Evolutionary conservation across 805 yeast genomes (phyloP), one percentile per base, ranked within the genome.

Genomic region (Yueomyces sp.): DNA sequence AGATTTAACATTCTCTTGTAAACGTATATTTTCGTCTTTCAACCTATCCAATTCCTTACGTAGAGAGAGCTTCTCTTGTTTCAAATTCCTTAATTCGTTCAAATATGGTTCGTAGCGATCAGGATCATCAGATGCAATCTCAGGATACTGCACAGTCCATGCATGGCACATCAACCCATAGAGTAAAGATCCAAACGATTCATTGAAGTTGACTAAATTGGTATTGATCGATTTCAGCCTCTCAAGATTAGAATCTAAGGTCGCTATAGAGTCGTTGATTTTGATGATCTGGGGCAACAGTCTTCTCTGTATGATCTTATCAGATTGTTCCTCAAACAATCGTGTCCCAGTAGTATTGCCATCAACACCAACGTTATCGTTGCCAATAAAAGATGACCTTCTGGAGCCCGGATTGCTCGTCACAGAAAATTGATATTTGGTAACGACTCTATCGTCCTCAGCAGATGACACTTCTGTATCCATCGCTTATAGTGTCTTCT

Each of bases 141-240:
- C 52, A 26, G 66, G 63, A 52, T 84, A 84, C 54, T 83, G 87
- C 29, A 82, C 82, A 62, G 95, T 84, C 81, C 92, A 86, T 48
- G 94, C 88, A 54, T 87, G 85, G 60, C 85, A 77, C 56, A 81
- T 76, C 41, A 86, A 62, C 2, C 95, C 95, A 54, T 83, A 85
- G 42, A 86, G 57, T 44, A 86, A 78, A 37, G 88, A 68, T 1
- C 85, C 78, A 52, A 87, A 76, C 2, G 85, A 74, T 60, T 86
- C 96, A 56, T 85, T 85, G 60, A 87, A 80, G 30, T 69, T 65
- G 3, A 71, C 69, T 26, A 87, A 61, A 4, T 76, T 74, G 39
- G 77, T 74, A 60, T 85, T 86, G 8, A 81, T 71, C 42, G 61
- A 62, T 42, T 74, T 74, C 36, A 85, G 58, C 37, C 71, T 68